Evolutionary conservation across 208 protist genomes (phyloP), one percentile per base, ranked within the genome.

Genomic region (Eutreptiella sp.): DNA sequence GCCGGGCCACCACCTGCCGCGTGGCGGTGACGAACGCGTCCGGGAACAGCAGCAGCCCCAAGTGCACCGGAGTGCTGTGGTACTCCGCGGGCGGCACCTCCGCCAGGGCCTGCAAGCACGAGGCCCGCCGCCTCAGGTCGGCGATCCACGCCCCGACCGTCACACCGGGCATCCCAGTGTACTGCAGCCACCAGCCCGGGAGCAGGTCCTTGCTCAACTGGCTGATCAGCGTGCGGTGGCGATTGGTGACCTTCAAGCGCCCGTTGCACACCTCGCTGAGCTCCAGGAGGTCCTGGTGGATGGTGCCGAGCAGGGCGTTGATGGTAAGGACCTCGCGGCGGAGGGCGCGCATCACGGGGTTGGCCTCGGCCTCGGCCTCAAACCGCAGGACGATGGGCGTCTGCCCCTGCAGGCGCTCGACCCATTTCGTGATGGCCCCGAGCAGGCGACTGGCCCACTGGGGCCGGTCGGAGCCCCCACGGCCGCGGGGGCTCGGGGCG

Each of bases 11-110:
- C 34, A 88, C 74, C 82, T 99, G 94, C 60, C 94, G 84, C 24
- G 90, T 95, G n/a, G 96, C 94, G 23, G 94, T 98, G 33, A 99
- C 72, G 65, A 95, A 97, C 0, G 93, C 94, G 19, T 91, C 89
- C 5, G 95, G 96, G 5, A 76, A 70, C 53, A 97, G 94, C 11
- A 99, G 81, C 14, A 90, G 79, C 19, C 94, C 95, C 0, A 99
- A 68, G 46, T 84, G 86, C 9, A 98, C 60, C 53, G 74, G 63
- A 39, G 45, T 66, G 14, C 27, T 55, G 23, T 39, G 38, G 26
- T 80, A 60, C 39, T 55, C 33, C 5, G 63, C 58, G 9, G 47
- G 45, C 33, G 45, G 26, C 24, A 76, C 72, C 9, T 75, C 5
- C 0, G 11, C 19, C 35, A 23, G 76, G 5, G 70, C 73, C 52